These are phyloP conservation scores for Dioscorea dumetorum DNA, from an alignment of 106 monocot species.

Conservation along the genomic window DNA sequence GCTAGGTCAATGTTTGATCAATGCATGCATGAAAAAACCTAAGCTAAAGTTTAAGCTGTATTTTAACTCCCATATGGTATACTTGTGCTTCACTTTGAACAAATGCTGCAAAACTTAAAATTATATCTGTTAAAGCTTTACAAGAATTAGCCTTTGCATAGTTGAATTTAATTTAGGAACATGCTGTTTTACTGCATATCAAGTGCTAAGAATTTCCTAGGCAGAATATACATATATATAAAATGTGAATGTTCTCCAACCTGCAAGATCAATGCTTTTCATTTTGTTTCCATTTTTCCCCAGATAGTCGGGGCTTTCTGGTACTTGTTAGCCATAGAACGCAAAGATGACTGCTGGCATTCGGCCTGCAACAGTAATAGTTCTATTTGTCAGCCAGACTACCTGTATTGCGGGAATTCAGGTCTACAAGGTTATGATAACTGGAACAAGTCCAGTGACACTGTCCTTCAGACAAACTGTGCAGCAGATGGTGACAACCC, in stretches of 20 bases:
- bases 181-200: no score
- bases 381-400: slow-evolving; percentile 21
- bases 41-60: no score
- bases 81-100: not conserved
- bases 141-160: no score
- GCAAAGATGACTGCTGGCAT: slow-evolving; percentile 84
- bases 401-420: slow-evolving; percentile 26
- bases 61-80: no score
- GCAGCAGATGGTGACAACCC: slow-evolving; percentile 5
- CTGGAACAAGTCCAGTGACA: slow-evolving; percentile 6
- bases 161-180: no score
- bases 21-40: no score
- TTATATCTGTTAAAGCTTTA: no score
- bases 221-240: no score
- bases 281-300: slow-evolving; percentile 2
- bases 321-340: slow-evolving; percentile 76
- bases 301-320: slow-evolving; percentile 91
- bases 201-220: no score
- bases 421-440: slow-evolving; percentile 2
- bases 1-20: no score
- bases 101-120: not conserved
- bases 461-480: slow-evolving; percentile 4
- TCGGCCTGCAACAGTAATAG: slow-evolving; percentile 18
- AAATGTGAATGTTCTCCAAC: no score
- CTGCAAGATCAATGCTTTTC: no score